Base-by-base conservation (phyloP, 768 basidiomycete species). In the Dacryopinax primogenitus region DNA sequence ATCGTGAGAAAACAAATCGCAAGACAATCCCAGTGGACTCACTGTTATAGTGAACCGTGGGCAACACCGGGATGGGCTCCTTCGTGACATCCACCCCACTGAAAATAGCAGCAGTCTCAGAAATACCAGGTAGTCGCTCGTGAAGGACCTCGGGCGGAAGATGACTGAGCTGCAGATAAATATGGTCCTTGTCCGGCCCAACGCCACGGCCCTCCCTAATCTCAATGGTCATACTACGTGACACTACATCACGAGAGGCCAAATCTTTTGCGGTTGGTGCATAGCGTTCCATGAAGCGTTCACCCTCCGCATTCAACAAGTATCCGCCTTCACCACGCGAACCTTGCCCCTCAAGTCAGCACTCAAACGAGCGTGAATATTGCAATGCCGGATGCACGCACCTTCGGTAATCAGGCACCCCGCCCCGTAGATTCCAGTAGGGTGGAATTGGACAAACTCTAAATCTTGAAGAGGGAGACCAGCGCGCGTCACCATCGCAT, bases 371-470 rank as follows among this genome's bases (percentile, higher is more conserved):
- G 39, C 18, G 39, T 26, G 15, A 0, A n/a, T 7, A 37, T 18
- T 62, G 63, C 28, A 47, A 34, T 23, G 33, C 28, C 9, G 32
- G 15, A 63, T 18, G 37, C n/a, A 72, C 77, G 64, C 67, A 90
- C 93, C 94, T 81, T 98, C 95, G 13, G 95, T 98, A 74, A 99
- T 99, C 69, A 99, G 82, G 77, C 96, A 99, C 61, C 96, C 96
- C 71, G 96, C 95, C 69, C 96, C 96, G 74, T 98, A 99, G 72
- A 99, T 98, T 77, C 96, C 96, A 51, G 96, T 98, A 1, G 96
- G 96, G 76, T 98, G 96, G 90, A 99, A 99, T 75, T 99, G 96
- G n/a, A 98, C 94, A 74, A 99, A 99, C 77, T 99, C 96, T 67
- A 88, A 76, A 78, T 99, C 96, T 78, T 98, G 96, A 45, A 98